Evolutionary conservation across 108 stramenopile genomes (phyloP).

Genomic region (Ochromonas danica): DNA sequence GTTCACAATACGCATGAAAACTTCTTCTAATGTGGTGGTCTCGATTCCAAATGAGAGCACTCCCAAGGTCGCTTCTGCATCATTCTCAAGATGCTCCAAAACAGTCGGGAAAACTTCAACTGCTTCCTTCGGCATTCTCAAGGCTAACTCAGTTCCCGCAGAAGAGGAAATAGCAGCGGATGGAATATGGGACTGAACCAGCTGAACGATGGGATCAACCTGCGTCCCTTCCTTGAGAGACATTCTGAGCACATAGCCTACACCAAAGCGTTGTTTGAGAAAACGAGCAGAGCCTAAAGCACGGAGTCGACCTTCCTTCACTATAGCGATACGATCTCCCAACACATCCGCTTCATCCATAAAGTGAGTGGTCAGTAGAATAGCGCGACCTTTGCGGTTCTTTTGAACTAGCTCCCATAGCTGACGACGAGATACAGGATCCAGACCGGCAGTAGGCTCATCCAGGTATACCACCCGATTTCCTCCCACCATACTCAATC

Average conservation of each 20-base stretch:
- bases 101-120: background rate
- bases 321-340: conserved; percentile 32
- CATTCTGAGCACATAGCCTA: conserved; percentile 24
- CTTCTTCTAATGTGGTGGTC: conserved; percentile 32
- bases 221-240: background rate
- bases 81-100: conserved; percentile 20
- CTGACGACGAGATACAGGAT: conserved; percentile 36
- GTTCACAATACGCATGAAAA: conserved; percentile 37
- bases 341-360: conserved; percentile 36
- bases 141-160: conserved; percentile 28
- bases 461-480: conserved; percentile 28
- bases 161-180: background rate
- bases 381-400: conserved; percentile 29
- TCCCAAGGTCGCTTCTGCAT: background rate
- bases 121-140: conserved; percentile 5
- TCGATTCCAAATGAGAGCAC: conserved; percentile 29
- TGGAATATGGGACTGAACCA: background rate
- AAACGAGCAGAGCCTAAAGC: conserved; percentile 22
- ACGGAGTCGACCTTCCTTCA: conserved; percentile 35
- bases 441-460: conserved; percentile 63
- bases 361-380: conserved; percentile 31
- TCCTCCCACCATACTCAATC: conserved; percentile 30
- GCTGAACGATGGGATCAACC: background rate
- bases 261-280: conserved; percentile 27
- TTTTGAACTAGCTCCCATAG: conserved; percentile 32